Conservation (phyloP, 2,329 filamentous ascomycete genomes). For the Ilyonectria sp. region DNA sequence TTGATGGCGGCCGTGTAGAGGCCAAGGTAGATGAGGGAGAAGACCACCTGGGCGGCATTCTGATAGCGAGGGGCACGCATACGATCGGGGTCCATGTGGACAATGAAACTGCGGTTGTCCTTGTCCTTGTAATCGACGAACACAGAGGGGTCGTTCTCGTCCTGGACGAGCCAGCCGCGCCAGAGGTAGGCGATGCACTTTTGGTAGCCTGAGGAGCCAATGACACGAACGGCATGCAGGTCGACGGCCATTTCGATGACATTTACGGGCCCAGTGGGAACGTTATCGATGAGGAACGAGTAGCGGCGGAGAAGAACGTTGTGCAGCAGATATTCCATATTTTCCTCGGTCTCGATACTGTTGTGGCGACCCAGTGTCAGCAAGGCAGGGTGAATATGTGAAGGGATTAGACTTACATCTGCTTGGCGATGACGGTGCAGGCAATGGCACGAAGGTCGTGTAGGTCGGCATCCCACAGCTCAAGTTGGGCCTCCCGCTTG, state of each 20-base stretch:
- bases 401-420: conserved; percentile 62
- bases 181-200: conserved; percentile 95
- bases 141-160: conserved; percentile 89
- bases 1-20: conserved; percentile 95
- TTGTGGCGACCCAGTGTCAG: conserved; percentile 11
- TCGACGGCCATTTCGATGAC: conserved; percentile 96
- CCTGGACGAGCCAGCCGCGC: conserved; percentile 97
- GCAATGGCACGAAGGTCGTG: conserved; percentile 84
- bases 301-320: conserved; percentile 90
- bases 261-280: conserved; percentile 83
- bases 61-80: conserved; percentile 95
- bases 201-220: conserved; percentile 94
- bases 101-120: conserved; percentile 82
- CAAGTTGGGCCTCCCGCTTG: conserved; percentile 80
- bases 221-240: conserved; percentile 88
- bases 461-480: conserved; percentile 94
- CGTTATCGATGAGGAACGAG: conserved; percentile 81
- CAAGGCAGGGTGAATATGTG: neutral
- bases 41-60: conserved; percentile 88
- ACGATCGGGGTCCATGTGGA: conserved; percentile 92
- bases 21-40: conserved; percentile 85
- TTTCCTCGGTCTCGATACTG: conserved; percentile 88
- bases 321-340: conserved; percentile 84
- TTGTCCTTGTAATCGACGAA: conserved; percentile 92
- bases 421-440: conserved; percentile 93